Conservation (phyloP, 345 rosid species). For the Mercurialis annua region DNA sequence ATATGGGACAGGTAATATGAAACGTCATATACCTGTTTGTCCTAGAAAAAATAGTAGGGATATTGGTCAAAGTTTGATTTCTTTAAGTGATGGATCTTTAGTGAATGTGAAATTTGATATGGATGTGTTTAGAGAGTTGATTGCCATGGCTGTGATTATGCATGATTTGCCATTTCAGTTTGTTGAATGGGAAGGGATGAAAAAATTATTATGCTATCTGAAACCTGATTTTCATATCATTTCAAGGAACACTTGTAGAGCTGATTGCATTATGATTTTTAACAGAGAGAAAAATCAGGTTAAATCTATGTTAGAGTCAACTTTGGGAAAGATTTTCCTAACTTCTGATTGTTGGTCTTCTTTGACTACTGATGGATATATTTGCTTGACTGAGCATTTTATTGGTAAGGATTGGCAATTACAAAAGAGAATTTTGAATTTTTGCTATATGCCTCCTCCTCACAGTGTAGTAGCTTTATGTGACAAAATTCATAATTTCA, state of each 20-base stretch:
- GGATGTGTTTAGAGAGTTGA: neutral
- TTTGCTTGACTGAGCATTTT: neutral
- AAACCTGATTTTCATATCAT: neutral
- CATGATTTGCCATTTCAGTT: conserved; percentile 1
- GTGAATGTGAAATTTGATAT: neutral
- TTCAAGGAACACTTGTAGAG: neutral
- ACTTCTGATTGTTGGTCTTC: neutral
- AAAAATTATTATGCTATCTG: neutral
- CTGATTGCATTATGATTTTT: neutral
- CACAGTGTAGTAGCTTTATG: neutral
- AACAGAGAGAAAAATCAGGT: neutral
- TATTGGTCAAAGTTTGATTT: neutral
- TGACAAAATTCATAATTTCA: neutral
- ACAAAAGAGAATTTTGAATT: neutral
- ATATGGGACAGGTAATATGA: no score
- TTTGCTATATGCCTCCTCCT: neutral
- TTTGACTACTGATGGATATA: neutral
- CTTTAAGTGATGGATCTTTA: neutral
- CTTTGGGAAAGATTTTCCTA: neutral
- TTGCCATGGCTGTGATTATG: neutral
- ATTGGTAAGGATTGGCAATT: neutral
- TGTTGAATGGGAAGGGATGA: neutral
- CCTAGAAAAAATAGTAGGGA: neutral
- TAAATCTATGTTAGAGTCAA: neutral
- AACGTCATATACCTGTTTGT: neutral